Conservation (phyloP, 2,329 filamentous ascomycete genomes). For the Phyllosticta citrichinensis region DNA sequence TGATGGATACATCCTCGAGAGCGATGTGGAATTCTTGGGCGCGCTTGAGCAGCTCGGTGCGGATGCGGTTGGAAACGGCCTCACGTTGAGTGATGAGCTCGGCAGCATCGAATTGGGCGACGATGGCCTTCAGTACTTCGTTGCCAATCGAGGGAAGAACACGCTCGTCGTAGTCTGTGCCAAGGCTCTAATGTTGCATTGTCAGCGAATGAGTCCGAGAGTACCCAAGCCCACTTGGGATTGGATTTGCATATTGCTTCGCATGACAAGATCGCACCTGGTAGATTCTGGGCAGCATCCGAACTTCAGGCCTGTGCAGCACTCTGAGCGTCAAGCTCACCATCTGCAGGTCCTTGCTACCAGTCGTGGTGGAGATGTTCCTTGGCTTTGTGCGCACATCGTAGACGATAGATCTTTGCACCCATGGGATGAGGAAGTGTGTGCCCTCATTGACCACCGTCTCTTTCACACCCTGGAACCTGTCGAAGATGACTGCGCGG, state of each 20-base stretch:
- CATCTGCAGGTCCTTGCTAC: conserved; percentile 99
- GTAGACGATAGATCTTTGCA: conserved; percentile 89
- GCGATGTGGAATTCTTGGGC: conserved; percentile 98
- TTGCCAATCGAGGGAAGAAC: conserved; percentile 45
- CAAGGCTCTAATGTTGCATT: conserved; percentile 62
- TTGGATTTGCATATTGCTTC: background rate
- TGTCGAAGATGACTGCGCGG: conserved; percentile 96
- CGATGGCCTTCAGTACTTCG: conserved; percentile 46
- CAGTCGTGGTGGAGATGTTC: conserved; percentile 95
- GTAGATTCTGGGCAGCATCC: conserved; percentile 92
- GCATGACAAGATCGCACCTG: conserved; percentile 52
- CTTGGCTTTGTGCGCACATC: conserved; percentile 96
- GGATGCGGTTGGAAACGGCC: conserved; percentile 91
- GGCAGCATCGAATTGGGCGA: conserved; percentile 44
- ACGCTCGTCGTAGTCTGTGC: conserved; percentile 84
- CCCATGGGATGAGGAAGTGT: conserved; percentile 91
- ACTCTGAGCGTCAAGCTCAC: conserved; percentile 96
- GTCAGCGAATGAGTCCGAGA: conserved; percentile 11
- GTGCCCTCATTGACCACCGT: conserved; percentile 90
- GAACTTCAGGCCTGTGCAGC: conserved; percentile 86
- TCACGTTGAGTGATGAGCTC: conserved; percentile 93
- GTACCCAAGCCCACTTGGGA: background rate
- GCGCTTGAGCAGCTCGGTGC: conserved; percentile 80
- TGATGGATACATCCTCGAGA: conserved; percentile 97
- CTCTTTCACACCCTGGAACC: conserved; percentile 85